Conservation (phyloP, 495 filamentous ascomycete species). For the Trichoderma virens region DNA sequence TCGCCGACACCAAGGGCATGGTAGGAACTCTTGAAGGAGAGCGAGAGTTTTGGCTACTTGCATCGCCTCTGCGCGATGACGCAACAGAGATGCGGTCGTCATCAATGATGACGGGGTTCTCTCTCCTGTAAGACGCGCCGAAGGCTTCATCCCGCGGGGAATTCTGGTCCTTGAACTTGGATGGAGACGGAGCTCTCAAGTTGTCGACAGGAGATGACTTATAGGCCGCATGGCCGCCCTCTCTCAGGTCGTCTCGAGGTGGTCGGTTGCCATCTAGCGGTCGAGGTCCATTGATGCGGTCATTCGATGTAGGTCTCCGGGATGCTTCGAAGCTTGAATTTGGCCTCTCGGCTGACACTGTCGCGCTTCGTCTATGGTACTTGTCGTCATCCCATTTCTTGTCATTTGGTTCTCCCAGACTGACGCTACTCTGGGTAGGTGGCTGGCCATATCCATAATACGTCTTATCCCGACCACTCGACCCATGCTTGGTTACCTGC, state of each 20-base stretch:
- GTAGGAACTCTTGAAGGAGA: neutral
- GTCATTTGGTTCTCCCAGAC: neutral
- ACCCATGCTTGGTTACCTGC: slow-evolving; percentile 2
- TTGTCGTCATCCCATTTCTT: neutral
- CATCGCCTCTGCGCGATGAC: neutral
- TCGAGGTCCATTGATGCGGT: neutral
- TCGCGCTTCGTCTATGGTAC: neutral
- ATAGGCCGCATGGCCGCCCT: neutral
- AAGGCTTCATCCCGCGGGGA: neutral
- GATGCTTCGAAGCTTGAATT: neutral
- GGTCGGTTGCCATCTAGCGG: neutral
- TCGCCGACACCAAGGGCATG: neutral
- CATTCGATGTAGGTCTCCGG: neutral
- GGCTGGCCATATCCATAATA: neutral
- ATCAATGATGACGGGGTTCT: neutral
- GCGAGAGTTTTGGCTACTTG: neutral
- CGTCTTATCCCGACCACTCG: neutral
- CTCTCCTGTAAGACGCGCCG: neutral
- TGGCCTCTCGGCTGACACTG: neutral
- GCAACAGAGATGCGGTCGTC: neutral
- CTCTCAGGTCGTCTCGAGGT: neutral
- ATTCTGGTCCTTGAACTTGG: neutral
- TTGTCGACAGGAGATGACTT: neutral
- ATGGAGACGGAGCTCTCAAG: neutral
- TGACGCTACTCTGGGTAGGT: neutral